Evolutionary conservation across 495 filamentous ascomycete species (phyloP).

Genomic region (Glutinoglossum americanum): DNA sequence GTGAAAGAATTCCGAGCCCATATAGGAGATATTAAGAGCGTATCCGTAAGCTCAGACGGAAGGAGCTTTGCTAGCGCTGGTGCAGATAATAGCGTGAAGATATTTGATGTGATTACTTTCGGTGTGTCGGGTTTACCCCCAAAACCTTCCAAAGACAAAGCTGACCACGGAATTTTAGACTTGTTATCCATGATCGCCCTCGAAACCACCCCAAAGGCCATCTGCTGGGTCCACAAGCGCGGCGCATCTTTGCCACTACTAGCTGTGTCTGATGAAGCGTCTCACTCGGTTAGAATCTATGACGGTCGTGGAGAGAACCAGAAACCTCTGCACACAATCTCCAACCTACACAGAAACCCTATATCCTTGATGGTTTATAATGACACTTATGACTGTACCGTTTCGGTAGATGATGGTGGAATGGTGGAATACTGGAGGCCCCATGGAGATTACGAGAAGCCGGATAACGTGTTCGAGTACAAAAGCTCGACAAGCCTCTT

Average conservation of each 20-base stretch:
- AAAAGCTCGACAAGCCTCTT: slow-evolving; percentile 89
- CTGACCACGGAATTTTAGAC: slow-evolving; percentile 26
- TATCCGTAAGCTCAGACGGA: slow-evolving; percentile 71
- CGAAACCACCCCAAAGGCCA: slow-evolving; percentile 47
- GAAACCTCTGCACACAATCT: slow-evolving; percentile 50
- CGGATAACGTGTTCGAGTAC: slow-evolving; percentile 70
- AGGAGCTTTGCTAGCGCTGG: slow-evolving; percentile 86
- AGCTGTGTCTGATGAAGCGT: slow-evolving; percentile 67
- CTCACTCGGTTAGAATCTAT: slow-evolving; percentile 53
- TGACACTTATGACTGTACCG: slow-evolving; percentile 65
- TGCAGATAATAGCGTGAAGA: slow-evolving; percentile 68
- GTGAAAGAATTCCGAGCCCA: slow-evolving; percentile 95
- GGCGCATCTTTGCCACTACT: slow-evolving; percentile 74
- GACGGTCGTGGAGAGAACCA: slow-evolving; percentile 73
- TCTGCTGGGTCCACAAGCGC: slow-evolving; percentile 85
- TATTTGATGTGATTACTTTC: slow-evolving; percentile 93
- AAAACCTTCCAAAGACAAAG: not conserved
- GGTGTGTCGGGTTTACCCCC: slow-evolving; percentile 21
- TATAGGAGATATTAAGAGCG: slow-evolving; percentile 58
- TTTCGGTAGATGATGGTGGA: slow-evolving; percentile 73
- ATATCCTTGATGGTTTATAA: slow-evolving; percentile 79
- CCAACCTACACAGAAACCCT: slow-evolving; percentile 50
- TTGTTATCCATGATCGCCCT: slow-evolving; percentile 60
- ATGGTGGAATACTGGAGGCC: slow-evolving; percentile 97
- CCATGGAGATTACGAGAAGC: slow-evolving; percentile 63